These are phyloP conservation scores for Austroboletus eburneus DNA, from an alignment of 768 basidiomycete genomes.

Conservation along the genomic window DNA sequence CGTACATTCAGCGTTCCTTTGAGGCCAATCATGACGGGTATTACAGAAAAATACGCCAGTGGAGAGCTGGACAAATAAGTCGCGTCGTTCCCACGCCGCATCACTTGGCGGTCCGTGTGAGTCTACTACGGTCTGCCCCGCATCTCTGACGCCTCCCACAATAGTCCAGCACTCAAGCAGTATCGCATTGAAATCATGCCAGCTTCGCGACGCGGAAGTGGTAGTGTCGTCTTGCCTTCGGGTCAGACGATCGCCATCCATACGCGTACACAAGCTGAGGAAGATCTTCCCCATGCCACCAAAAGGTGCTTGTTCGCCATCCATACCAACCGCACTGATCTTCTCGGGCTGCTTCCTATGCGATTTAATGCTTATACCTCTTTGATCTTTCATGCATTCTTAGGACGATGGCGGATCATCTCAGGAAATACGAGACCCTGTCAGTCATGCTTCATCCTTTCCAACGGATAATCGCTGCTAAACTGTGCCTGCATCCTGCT, in stretches of 20 bases:
- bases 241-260: constrained; percentile 83
- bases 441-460: constrained; percentile 39
- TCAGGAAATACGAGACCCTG: constrained; percentile 86
- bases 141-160: constrained; percentile 14
- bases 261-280: constrained; percentile 83
- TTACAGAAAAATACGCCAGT: not conserved
- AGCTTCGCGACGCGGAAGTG: constrained; percentile 72
- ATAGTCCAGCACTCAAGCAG: constrained; percentile 5
- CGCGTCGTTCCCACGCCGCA: constrained; percentile 23
- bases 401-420: constrained; percentile 92
- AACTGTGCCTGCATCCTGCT: not conserved
- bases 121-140: too few species aligned
- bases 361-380: constrained; percentile 4
- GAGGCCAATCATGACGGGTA: constrained; percentile 87
- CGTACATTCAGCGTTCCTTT: constrained; percentile 85
- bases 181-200: constrained; percentile 42
- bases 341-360: not conserved
- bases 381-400: not conserved
- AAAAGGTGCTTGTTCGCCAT: constrained; percentile 60
- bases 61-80: constrained; percentile 9
- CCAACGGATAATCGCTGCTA: constrained; percentile 1
- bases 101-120: not conserved
- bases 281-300: constrained; percentile 88
- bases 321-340: not conserved
- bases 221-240: constrained; percentile 63